phyloP scores from a whole-genome alignment of 192 early-diverging fungal species.

The Linnemannia zychae region DNA sequence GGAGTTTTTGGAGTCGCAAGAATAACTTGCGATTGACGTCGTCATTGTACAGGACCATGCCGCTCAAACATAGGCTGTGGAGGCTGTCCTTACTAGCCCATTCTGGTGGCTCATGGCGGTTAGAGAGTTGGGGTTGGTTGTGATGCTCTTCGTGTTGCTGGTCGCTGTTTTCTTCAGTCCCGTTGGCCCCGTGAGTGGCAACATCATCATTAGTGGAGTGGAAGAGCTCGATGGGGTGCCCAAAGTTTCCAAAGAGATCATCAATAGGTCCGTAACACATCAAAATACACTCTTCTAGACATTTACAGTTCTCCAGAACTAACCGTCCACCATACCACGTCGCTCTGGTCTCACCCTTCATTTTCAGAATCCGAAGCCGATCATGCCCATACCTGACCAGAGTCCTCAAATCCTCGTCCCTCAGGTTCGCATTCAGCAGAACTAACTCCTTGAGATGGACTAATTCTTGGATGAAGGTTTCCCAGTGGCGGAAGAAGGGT shows the following conservation, averaged over 20 bases:
- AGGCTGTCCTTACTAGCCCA: constrained; percentile 1
- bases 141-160: neutral
- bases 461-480: neutral
- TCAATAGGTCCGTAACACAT: neutral
- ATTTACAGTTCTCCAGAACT: constrained; percentile 9
- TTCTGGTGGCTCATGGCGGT: neutral
- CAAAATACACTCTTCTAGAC: neutral
- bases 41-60: neutral
- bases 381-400: neutral
- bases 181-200: neutral
- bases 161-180: neutral
- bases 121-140: neutral
- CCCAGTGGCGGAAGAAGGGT: neutral
- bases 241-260: neutral
- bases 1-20: neutral
- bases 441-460: neutral
- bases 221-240: neutral
- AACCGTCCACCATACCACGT: neutral
- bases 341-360: neutral
- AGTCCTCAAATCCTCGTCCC: neutral
- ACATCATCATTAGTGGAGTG: neutral
- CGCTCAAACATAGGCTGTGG: neutral
- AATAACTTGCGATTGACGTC: neutral
- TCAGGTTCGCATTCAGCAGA: neutral
- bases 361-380: neutral